Percentiles rank a stretch among this genome's conserved stretches.
phyloP scores from a whole-genome alignment of 2,329 filamentous ascomycete species.

The Zymoseptoria passerinii region DNA sequence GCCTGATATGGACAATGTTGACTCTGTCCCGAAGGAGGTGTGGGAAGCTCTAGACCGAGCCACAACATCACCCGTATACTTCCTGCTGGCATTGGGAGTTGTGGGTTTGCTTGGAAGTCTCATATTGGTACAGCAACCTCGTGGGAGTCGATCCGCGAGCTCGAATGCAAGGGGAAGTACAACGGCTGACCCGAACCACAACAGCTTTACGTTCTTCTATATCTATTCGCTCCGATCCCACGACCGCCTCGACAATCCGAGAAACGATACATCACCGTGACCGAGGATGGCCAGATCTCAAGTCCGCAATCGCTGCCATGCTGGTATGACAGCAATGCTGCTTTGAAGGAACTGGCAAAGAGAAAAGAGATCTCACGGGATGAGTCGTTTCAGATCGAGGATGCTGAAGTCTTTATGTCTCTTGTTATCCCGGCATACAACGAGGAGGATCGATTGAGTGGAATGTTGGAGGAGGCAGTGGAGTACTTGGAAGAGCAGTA shows the following conservation, averaged over 20 bases:
- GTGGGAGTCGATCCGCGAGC: neutral
- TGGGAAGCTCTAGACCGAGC: constrained; percentile 24
- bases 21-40: constrained; percentile 23
- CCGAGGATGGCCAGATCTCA: constrained; percentile 52
- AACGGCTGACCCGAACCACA: constrained; percentile 5
- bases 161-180: neutral
- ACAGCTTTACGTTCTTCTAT: constrained; percentile 44
- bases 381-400: constrained; percentile 56
- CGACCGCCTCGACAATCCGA: constrained; percentile 67
- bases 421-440: constrained; percentile 95
- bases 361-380: constrained; percentile 24
- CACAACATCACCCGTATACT: constrained; percentile 16
- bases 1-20: constrained; percentile 24
- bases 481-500: constrained; percentile 74
- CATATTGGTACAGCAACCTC: constrained; percentile 5
- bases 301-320: constrained; percentile 59
- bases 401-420: constrained; percentile 75
- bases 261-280: constrained; percentile 73
- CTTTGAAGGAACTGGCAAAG: constrained; percentile 42
- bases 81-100: constrained; percentile 20
- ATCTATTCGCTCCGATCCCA: constrained; percentile 71
- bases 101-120: constrained; percentile 16
- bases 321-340: constrained; percentile 74
- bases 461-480: constrained; percentile 85
- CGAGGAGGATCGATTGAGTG: constrained; percentile 72